Conservation (phyloP, 2,329 filamentous ascomycete genomes). For the Calonectria montana region DNA sequence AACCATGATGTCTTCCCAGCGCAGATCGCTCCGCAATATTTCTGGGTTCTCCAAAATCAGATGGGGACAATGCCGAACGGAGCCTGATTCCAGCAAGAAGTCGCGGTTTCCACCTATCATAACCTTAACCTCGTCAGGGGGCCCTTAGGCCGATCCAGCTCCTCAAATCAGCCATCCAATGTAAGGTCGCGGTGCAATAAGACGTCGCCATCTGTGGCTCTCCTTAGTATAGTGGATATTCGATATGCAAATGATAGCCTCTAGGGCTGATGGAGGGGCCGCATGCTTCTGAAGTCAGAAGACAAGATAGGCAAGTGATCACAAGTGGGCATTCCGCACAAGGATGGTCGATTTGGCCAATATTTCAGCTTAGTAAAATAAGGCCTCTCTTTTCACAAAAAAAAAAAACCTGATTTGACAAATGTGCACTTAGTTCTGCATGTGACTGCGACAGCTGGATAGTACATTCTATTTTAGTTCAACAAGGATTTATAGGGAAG, state of each 20-base stretch:
- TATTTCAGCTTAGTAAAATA: too few species aligned
- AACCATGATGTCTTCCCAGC: neutral
- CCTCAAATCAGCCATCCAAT: neutral
- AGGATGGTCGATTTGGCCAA: neutral
- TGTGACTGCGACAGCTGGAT: too few species aligned
- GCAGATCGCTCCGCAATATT: neutral
- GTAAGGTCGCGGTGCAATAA: neutral
- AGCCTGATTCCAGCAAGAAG: neutral
- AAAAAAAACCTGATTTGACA: too few species aligned
- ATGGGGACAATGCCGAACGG: neutral
- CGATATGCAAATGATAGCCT: neutral
- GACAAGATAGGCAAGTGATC: neutral
- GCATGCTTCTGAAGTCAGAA: neutral
- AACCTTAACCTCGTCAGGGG: neutral
- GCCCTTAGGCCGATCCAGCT: neutral
- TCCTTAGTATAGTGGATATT: neutral
- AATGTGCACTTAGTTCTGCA: too few species aligned
- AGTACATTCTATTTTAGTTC: too few species aligned
- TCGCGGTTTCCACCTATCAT: neutral
- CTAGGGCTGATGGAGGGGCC: neutral
- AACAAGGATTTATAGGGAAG: too few species aligned
- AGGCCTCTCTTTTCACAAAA: too few species aligned
- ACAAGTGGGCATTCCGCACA: too few species aligned
- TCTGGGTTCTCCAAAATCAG: neutral
- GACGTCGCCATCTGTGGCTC: neutral